These are phyloP conservation scores for Rosellinia necatrix DNA, from an alignment of 2,329 filamentous ascomycete genomes.

Conservation along the genomic window DNA sequence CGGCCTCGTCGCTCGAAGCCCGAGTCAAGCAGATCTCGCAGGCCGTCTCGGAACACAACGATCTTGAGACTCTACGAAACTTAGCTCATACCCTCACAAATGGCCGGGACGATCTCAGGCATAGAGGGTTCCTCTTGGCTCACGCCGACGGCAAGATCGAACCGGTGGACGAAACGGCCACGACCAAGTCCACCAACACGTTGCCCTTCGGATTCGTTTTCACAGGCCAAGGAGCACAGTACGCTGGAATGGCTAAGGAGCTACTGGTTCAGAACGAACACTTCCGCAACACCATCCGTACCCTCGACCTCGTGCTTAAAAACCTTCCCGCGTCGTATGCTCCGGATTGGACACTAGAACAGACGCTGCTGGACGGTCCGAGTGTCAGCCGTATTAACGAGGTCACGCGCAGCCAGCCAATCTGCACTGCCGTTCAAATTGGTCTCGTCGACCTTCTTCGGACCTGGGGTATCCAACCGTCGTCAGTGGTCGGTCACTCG, in stretches of 20 bases:
- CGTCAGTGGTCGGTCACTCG: slow-evolving; percentile 35
- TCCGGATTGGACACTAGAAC: slow-evolving; percentile 25
- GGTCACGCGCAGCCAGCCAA: slow-evolving; percentile 20
- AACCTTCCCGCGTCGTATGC: neutral
- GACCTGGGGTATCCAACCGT: slow-evolving; percentile 22
- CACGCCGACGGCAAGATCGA: neutral
- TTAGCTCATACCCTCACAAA: neutral
- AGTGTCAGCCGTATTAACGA: slow-evolving; percentile 16
- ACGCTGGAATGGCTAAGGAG: slow-evolving; percentile 38
- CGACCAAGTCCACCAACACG: neutral
- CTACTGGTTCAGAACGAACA: slow-evolving; percentile 27
- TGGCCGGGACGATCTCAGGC: neutral
- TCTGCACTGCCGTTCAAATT: slow-evolving; percentile 36
- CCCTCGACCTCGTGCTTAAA: slow-evolving; percentile 21
- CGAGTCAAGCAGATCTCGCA: neutral
- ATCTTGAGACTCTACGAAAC: neutral
- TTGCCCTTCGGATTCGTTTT: slow-evolving; percentile 29
- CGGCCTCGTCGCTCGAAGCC: neutral
- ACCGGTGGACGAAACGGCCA: neutral
- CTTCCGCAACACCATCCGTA: slow-evolving; percentile 28
- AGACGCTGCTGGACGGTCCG: slow-evolving; percentile 13
- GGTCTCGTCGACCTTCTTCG: slow-evolving; percentile 24
- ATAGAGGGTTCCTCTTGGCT: neutral
- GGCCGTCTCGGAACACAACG: neutral
- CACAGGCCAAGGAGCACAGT: slow-evolving; percentile 42